phyloP scores from a whole-genome alignment of 345 rosid species.

The Schrenkiella parvula region DNA sequence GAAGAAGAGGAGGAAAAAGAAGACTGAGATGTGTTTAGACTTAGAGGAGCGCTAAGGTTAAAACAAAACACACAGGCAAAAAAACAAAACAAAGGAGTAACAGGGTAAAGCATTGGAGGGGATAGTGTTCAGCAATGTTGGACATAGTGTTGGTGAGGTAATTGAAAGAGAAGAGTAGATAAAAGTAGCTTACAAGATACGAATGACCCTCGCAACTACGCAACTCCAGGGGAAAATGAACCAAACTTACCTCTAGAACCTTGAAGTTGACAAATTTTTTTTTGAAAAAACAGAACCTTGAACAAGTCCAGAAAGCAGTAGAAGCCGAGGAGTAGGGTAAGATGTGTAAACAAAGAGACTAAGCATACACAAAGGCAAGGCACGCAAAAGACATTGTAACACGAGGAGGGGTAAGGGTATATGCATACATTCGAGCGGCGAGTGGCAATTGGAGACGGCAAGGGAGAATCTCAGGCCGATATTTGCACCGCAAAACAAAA shows the following conservation, averaged over 20 bases:
- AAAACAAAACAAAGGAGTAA: not conserved
- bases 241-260: not conserved
- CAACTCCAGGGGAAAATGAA: not conserved
- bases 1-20: not conserved
- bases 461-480: conserved; percentile 9
- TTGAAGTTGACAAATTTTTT: too few species aligned
- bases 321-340: not conserved
- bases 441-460: conserved; percentile 22
- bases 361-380: not conserved
- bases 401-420: not conserved
- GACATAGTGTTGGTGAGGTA: not conserved
- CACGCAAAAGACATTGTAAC: not conserved
- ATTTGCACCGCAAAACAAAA: conserved; percentile 1
- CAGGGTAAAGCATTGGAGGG: not conserved
- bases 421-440: conserved; percentile 21
- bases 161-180: not conserved
- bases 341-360: not conserved
- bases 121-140: not conserved
- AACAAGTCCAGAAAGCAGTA: not conserved
- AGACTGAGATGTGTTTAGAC: conserved; percentile 1
- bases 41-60: not conserved
- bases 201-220: conserved; percentile 5
- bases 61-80: not conserved
- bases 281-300: too few species aligned
- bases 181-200: not conserved